Evolutionary conservation across 225 moss, liverwort and hornwort genomes (phyloP).

Genomic region (Bryoerythrophyllum caledonicum): DNA sequence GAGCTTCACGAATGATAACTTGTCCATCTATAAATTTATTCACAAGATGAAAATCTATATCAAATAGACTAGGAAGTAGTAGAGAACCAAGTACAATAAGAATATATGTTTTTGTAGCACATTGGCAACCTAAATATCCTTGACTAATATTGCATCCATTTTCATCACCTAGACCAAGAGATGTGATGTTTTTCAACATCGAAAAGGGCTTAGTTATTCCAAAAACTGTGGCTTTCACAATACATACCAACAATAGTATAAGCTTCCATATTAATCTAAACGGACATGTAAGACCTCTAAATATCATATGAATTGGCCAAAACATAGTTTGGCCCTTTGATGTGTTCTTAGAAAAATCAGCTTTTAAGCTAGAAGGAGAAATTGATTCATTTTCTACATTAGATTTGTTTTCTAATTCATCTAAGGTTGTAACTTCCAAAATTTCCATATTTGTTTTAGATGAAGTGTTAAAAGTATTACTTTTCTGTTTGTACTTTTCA

Average conservation of each 20-base stretch:
- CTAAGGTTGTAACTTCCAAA: neutral
- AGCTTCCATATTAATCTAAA: slow-evolving; percentile 37
- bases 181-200: slow-evolving; percentile 14
- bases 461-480: neutral
- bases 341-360: neutral
- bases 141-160: slow-evolving; percentile 23
- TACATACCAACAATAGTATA: slow-evolving; percentile 25
- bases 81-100: slow-evolving; percentile 56
- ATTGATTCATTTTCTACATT: neutral
- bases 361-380: neutral
- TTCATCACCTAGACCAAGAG: neutral
- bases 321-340: slow-evolving; percentile 22
- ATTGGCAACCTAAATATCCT: slow-evolving; percentile 39
- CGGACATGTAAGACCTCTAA: slow-evolving; percentile 41
- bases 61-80: slow-evolving; percentile 60
- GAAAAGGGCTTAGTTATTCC: slow-evolving; percentile 11
- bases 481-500: neutral
- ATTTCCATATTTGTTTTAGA: neutral
- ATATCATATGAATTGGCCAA: slow-evolving; percentile 44
- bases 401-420: neutral
- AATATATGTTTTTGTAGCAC: slow-evolving; percentile 47
- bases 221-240: neutral
- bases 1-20: slow-evolving; percentile 45
- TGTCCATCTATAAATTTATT: slow-evolving; percentile 57
- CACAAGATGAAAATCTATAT: slow-evolving; percentile 46